Conservation (phyloP, 148 eudicot species). For the Silene latifolia region DNA sequence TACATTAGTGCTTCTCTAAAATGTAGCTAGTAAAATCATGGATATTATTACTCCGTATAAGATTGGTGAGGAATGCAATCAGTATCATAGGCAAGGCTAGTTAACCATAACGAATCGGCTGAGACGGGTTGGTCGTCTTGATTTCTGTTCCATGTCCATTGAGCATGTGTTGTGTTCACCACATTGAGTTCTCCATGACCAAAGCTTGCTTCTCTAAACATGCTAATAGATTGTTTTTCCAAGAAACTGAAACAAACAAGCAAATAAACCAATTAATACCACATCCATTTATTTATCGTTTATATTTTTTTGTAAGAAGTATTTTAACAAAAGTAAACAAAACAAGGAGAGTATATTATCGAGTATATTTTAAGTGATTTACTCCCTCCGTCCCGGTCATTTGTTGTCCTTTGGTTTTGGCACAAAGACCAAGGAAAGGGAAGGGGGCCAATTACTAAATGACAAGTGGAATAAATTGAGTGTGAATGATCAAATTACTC, state of each 20-base stretch:
- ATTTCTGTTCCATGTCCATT: conserved; percentile 71
- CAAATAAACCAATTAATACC: not conserved
- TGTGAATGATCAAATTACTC: too few relatives aligned
- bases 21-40: not conserved
- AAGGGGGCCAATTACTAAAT: too few relatives aligned
- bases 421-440: too few relatives aligned
- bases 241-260: conserved; percentile 23
- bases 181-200: conserved; percentile 67
- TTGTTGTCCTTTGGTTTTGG: too few relatives aligned
- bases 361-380: too few relatives aligned
- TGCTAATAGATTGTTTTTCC: conserved; percentile 41
- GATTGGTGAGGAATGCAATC: conserved; percentile 24
- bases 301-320: too few relatives aligned
- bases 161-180: conserved; percentile 54
- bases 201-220: conserved; percentile 74
- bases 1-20: not conserved
- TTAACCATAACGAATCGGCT: conserved; percentile 49
- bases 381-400: too few relatives aligned
- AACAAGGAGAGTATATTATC: too few relatives aligned
- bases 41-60: not conserved
- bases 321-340: too few relatives aligned
- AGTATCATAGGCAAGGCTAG: conserved; percentile 34
- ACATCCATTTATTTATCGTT: too few relatives aligned
- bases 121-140: conserved; percentile 34
- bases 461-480: too few relatives aligned